phyloP scores from a whole-genome alignment of 1,284 basidiomycete genomes.

The Termitomyces sp. region DNA sequence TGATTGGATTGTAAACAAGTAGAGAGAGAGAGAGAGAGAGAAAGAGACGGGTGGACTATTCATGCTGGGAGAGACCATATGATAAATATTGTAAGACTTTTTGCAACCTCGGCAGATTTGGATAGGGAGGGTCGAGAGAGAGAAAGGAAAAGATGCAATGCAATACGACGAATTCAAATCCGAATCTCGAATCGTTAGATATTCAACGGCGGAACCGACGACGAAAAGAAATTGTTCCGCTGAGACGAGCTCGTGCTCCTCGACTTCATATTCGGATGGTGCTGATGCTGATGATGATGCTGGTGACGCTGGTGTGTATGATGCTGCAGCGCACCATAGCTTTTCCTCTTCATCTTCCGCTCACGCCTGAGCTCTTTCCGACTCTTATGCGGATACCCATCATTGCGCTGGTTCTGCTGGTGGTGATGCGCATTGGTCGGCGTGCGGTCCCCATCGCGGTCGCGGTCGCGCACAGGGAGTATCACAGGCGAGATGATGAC shows the following conservation, averaged over 20 bases:
- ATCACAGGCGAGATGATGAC: constrained; percentile 50
- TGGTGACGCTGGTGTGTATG: constrained; percentile 34
- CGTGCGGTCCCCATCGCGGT: constrained; percentile 56
- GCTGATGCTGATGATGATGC: constrained; percentile 44
- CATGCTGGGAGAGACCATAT: background rate
- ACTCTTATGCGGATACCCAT: constrained; percentile 38
- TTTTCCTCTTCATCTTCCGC: constrained; percentile 58
- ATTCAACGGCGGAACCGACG: constrained; percentile 33
- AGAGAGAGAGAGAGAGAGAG: background rate
- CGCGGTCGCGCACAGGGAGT: constrained; percentile 48
- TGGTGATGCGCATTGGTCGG: constrained; percentile 34
- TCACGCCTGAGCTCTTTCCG: constrained; percentile 57
- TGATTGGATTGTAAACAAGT: background rate
- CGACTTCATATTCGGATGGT: constrained; percentile 66
- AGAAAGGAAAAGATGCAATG: background rate
- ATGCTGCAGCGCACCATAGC: constrained; percentile 37
- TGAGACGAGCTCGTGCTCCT: constrained; percentile 57
- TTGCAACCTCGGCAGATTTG: background rate
- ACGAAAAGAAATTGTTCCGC: constrained; percentile 46
- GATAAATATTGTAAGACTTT: background rate
- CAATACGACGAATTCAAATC: no score
- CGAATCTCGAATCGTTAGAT: no score
- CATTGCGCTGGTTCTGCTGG: constrained; percentile 28
- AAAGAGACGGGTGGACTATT: no score
- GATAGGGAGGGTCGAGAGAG: background rate